Percentiles rank a stretch among this genome's conserved stretches.
These are phyloP conservation scores for Ceratobasidium sp. DNA, from an alignment of 1,284 basidiomycete genomes.

Conservation along the genomic window DNA sequence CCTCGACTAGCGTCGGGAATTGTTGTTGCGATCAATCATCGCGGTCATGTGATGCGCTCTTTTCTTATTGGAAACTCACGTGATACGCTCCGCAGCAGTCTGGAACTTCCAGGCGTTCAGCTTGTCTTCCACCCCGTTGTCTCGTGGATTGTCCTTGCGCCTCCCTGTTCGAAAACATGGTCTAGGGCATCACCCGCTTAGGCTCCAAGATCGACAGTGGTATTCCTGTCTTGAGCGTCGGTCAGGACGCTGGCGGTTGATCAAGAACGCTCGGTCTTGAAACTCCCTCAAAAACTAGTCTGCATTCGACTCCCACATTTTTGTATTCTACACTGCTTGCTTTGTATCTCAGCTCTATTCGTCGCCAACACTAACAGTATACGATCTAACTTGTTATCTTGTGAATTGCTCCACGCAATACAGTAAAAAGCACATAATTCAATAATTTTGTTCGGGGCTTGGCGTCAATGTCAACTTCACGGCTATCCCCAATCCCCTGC, in stretches of 20 bases:
- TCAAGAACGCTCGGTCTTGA: background rate
- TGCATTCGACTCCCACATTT: no score
- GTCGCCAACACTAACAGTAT: background rate
- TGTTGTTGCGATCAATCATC: conserved; percentile 6
- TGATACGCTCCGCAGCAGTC: background rate
- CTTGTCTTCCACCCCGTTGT: no score
- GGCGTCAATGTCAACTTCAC: background rate
- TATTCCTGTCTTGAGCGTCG: background rate
- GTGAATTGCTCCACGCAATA: background rate
- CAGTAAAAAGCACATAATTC: background rate
- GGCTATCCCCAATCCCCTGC: background rate
- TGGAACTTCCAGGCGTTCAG: background rate
- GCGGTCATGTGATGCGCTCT: background rate
- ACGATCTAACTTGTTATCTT: background rate
- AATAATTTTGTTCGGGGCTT: background rate
- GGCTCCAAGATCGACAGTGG: background rate
- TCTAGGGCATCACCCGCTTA: background rate
- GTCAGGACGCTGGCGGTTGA: background rate
- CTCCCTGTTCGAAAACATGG: background rate
- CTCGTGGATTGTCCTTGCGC: no score
- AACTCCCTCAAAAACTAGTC: background rate
- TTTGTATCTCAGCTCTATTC: background rate
- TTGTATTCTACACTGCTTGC: background rate
- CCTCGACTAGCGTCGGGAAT: background rate
- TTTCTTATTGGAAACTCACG: no score